Conservation (phyloP, 2,329 filamentous ascomycete genomes). For the Fusarium caatingaense region DNA sequence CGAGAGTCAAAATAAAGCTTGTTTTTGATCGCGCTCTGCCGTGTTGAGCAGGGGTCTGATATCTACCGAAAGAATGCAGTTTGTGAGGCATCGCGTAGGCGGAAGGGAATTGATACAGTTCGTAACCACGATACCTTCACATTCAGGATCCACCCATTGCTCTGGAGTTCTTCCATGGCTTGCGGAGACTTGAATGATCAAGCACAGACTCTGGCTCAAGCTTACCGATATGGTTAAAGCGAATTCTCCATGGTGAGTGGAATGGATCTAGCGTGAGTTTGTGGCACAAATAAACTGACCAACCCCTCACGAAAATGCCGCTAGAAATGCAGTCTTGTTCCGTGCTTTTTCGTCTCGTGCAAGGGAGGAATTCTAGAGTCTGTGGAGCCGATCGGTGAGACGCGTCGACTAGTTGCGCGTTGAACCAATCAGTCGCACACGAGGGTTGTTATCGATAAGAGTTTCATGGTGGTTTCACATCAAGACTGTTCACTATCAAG, state of each 20-base stretch:
- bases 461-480: background rate
- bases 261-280: background rate
- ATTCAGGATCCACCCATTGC: background rate
- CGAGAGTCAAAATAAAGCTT: slow-evolving; percentile 36
- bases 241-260: background rate
- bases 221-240: background rate
- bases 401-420: background rate
- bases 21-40: slow-evolving; percentile 3
- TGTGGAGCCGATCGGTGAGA: background rate
- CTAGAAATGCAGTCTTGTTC: background rate
- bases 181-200: background rate
- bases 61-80: background rate
- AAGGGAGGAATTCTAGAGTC: background rate
- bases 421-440: background rate
- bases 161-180: background rate
- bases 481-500: background rate
- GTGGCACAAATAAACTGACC: background rate
- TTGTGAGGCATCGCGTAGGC: background rate
- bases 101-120: background rate
- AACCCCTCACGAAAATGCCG: background rate
- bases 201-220: background rate
- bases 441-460: background rate
- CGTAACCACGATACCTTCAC: background rate
- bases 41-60: slow-evolving; percentile 20
- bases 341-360: background rate